Conservation (phyloP, 768 basidiomycete species). For the Lentinula lateritia region DNA sequence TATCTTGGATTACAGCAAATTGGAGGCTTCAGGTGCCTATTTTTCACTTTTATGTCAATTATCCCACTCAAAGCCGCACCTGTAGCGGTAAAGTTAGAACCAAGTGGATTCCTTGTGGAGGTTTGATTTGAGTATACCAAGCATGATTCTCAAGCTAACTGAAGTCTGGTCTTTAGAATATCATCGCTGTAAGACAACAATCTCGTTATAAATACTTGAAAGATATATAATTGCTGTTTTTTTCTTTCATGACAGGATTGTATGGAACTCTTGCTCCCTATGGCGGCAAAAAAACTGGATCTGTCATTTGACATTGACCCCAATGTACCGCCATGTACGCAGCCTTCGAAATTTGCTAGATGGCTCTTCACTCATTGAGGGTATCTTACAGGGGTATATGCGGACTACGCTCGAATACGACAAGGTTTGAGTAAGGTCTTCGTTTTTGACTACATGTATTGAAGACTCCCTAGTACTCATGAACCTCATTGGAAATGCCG, state of each 20-base stretch:
- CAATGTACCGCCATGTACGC: slow-evolving; percentile 59
- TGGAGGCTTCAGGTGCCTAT: slow-evolving; percentile 61
- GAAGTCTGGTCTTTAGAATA: slow-evolving; percentile 32
- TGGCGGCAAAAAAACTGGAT: slow-evolving; percentile 72
- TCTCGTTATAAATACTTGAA: not conserved
- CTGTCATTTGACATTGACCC: slow-evolving; percentile 67
- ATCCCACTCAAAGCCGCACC: slow-evolving; percentile 6
- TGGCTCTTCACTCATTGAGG: not conserved
- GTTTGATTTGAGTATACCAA: slow-evolving; percentile 19
- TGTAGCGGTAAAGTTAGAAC: slow-evolving; percentile 64
- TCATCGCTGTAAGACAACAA: slow-evolving; percentile 51
- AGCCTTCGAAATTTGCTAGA: not conserved
- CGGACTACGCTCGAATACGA: slow-evolving; percentile 69
- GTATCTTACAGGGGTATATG: slow-evolving; percentile 50
- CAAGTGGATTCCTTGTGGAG: slow-evolving; percentile 61
- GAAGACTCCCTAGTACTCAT: slow-evolving; percentile 46
- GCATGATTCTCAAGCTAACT: not conserved
- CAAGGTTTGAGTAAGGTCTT: slow-evolving; percentile 40
- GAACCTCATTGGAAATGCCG: slow-evolving; percentile 75
- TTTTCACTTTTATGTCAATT: not conserved
- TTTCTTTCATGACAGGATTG: slow-evolving; percentile 45
- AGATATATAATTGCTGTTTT: not conserved
- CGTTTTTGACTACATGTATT: not conserved
- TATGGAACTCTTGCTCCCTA: slow-evolving; percentile 69
- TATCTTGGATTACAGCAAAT: slow-evolving; percentile 74